Percentiles rank a stretch among this genome's conserved stretches.
Conservation (phyloP, 306 rosid species). For the Quercus wislizeni region DNA sequence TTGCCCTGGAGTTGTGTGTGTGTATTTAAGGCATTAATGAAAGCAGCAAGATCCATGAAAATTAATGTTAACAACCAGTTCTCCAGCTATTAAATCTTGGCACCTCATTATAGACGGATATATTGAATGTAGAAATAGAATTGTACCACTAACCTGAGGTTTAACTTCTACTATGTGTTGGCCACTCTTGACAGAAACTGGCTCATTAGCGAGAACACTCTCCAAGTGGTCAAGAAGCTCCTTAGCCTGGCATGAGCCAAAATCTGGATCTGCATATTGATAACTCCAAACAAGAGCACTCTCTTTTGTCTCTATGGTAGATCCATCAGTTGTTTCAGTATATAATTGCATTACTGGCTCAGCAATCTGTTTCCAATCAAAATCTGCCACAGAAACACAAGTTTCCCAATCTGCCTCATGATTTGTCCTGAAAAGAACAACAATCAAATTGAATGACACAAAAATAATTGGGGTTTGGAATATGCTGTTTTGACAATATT, state of each 20-base stretch:
- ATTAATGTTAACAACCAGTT: neutral
- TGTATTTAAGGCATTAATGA: neutral
- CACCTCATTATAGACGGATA: neutral
- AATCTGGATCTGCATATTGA: conserved; percentile 80
- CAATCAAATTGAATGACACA: conserved; percentile 3
- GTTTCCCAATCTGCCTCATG: conserved; percentile 73
- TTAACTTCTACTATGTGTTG: conserved; percentile 82
- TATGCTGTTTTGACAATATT: neutral
- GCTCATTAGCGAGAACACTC: conserved; percentile 89
- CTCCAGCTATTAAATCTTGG: neutral
- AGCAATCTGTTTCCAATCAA: conserved; percentile 80
- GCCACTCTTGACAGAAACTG: conserved; percentile 86
- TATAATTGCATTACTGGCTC: conserved; percentile 87
- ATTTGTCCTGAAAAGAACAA: conserved; percentile 49
- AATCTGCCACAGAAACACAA: conserved; percentile 52
- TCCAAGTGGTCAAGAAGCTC: conserved; percentile 92
- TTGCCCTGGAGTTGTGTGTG: too few species aligned
- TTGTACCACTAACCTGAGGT: conserved; percentile 70
- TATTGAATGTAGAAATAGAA: neutral
- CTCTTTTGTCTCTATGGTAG: conserved; percentile 77
- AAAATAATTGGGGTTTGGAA: neutral
- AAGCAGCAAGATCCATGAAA: neutral
- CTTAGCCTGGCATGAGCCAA: conserved; percentile 90
- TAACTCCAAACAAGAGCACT: conserved; percentile 90
- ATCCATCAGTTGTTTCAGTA: conserved; percentile 87